Evolutionary conservation across 1,284 basidiomycete species (phyloP), one percentile per base, ranked within the genome.

Genomic region (Apiotrichum veenhuisii): DNA sequence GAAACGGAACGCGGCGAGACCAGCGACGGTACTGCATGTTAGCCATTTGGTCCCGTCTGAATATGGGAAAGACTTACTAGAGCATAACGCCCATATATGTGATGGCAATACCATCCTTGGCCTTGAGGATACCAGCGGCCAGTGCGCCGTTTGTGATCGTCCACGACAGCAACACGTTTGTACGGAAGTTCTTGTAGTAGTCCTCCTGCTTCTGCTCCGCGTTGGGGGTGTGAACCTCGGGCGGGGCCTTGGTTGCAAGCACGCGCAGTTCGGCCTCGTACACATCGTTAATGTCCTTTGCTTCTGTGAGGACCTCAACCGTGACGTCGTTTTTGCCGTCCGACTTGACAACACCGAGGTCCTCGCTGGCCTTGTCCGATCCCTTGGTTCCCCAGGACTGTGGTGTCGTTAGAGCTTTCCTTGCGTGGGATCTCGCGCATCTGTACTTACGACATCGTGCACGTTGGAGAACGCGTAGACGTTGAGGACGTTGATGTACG

Each of bases 401-500:
- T 12, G 30, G 30, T 38, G 23, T 11, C n/a, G 37, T 42, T n/a
- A 42, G 54, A 37, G 33, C 23, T 5, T 7, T 12, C 12, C 5
- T 30, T 30, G 30, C 12, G 30, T 30, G 12, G 50, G n/a, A 56
- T 45, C 26, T 61, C 10, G 27, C 23, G 30, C 25, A 33, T 48
- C 33, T 26, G n/a, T 8, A 78, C 80, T 61, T 62, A 82, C 82
- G 5, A 77, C 75, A 64, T 77, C 76, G 64, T 92, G 88, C 2
- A 92, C 89, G 73, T 93, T 92, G 20, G 88, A 87, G 67, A 92
- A 80, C 8, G 74, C 89, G 82, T 89, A 73, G 14, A 68, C 63
- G 63, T 95, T 95, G 58, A 95, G 81, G 17, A 96, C 88, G 55
- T 87, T 84, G 72, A 94, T 93, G 68, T 94, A 97, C 0, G 91